These are phyloP conservation scores for Omphalotus olearius DNA, from an alignment of 1,284 basidiomycete genomes.

Conservation along the genomic window DNA sequence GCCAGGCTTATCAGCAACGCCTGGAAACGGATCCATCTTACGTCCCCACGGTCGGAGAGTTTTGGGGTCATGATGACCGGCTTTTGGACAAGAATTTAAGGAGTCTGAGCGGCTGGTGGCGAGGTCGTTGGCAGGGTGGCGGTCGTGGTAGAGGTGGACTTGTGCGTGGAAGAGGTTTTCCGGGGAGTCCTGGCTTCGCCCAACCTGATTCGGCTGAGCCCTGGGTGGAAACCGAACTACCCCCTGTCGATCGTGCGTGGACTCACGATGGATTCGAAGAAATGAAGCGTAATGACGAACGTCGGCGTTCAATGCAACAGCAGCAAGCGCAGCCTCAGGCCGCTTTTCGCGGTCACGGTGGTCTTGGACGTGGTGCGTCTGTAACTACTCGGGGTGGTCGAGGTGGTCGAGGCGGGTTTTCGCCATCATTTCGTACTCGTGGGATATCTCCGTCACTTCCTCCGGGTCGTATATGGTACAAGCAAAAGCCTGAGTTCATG, in stretches of 20 bases:
- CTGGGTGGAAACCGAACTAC: slow-evolving; percentile 31
- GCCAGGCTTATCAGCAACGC: slow-evolving; percentile 74
- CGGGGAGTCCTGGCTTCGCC: slow-evolving; percentile 14
- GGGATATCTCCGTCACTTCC: slow-evolving; percentile 27
- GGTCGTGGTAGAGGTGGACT: slow-evolving; percentile 55
- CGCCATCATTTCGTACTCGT: slow-evolving; percentile 22
- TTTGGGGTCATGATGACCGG: slow-evolving; percentile 91
- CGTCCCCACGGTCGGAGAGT: slow-evolving; percentile 82
- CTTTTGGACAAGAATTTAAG: slow-evolving; percentile 70
- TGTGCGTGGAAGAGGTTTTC: slow-evolving; percentile 48
- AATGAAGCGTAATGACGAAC: slow-evolving; percentile 70
- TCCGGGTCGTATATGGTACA: slow-evolving; percentile 56
- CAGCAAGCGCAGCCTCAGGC: slow-evolving; percentile 26
- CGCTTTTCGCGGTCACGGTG: slow-evolving; percentile 34
- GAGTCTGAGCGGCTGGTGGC: slow-evolving; percentile 79
- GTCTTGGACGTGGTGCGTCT: slow-evolving; percentile 37
- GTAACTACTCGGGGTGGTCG: slow-evolving; percentile 8
- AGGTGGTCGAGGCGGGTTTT: slow-evolving; percentile 39
- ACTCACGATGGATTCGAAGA: slow-evolving; percentile 83
- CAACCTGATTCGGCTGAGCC: slow-evolving; percentile 18
- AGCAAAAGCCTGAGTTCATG: slow-evolving; percentile 69
- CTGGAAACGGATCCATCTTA: slow-evolving; percentile 80
- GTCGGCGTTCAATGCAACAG: slow-evolving; percentile 34
- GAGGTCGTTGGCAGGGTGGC: slow-evolving; percentile 69
- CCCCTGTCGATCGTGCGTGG: slow-evolving; percentile 67